Percentiles rank a stretch among this genome's conserved stretches.
phyloP scores from a whole-genome alignment of 495 filamentous ascomycete genomes.

The Penicillium atrosanguineum region DNA sequence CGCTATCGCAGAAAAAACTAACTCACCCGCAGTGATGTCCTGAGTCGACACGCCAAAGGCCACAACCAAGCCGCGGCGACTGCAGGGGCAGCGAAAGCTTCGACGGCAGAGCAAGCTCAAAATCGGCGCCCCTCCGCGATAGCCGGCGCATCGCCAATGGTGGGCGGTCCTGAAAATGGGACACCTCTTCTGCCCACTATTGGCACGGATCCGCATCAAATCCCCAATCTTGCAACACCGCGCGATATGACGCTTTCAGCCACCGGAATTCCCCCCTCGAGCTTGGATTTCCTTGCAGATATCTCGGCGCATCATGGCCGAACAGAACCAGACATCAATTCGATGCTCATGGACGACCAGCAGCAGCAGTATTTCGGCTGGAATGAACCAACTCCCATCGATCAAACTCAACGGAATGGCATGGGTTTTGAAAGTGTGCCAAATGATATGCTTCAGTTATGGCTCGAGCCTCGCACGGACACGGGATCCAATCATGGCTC shows the following conservation, averaged over 20 bases:
- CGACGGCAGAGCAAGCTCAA: conserved; percentile 13
- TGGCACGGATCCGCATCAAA: conserved; percentile 9
- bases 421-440: conserved; percentile 27
- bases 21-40: conserved; percentile 43
- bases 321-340: conserved; percentile 29
- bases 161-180: conserved; percentile 16
- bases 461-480: conserved; percentile 41
- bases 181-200: conserved; percentile 20
- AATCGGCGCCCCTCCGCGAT: conserved; percentile 20
- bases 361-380: conserved; percentile 36
- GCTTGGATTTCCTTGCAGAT: conserved; percentile 40
- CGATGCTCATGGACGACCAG: conserved; percentile 38
- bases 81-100: conserved; percentile 19
- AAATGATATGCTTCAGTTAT: conserved; percentile 40
- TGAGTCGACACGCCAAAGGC: conserved; percentile 52
- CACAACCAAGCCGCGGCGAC: conserved; percentile 34
- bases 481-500: conserved; percentile 35
- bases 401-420: conserved; percentile 24
- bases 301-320: conserved; percentile 40
- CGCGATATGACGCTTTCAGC: conserved; percentile 26
- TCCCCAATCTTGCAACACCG: conserved; percentile 19
- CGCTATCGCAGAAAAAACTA: conserved; percentile 8
- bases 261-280: conserved; percentile 26
- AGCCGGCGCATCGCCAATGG: conserved; percentile 14
- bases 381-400: conserved; percentile 29